Evolutionary conservation across 2,329 filamentous ascomycete genomes (phyloP).

Genomic region (Apiospora malaysiana): DNA sequence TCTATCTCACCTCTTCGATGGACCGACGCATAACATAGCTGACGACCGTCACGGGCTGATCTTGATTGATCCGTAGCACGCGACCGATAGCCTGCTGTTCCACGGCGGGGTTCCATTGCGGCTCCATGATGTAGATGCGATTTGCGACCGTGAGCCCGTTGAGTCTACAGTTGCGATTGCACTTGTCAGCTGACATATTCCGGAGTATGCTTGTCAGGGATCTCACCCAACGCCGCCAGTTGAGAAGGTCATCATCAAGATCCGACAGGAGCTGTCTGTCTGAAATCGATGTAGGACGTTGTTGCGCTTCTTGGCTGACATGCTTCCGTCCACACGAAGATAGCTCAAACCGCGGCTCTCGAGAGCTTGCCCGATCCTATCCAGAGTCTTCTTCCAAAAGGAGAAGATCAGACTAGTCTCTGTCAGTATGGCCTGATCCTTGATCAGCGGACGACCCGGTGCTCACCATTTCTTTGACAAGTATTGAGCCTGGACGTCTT

Average conservation of each 20-base stretch:
- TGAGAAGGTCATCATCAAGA: slow-evolving; percentile 6
- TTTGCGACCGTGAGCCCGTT: neutral
- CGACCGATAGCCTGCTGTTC: slow-evolving; percentile 18
- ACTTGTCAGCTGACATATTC: neutral
- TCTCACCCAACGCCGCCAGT: neutral
- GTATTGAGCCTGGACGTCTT: neutral
- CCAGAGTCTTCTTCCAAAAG: slow-evolving; percentile 16
- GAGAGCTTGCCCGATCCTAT: neutral
- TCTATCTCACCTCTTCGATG: neutral
- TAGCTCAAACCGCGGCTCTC: neutral
- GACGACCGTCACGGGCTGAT: neutral
- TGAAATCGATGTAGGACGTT: neutral
- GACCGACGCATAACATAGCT: neutral
- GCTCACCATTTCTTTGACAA: neutral
- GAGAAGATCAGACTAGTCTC: slow-evolving; percentile 1
- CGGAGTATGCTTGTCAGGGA: neutral
- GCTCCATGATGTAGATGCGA: slow-evolving; percentile 19
- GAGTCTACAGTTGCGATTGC: neutral
- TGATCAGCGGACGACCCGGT: neutral
- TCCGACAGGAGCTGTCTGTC: neutral
- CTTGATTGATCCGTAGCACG: neutral
- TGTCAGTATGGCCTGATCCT: neutral
- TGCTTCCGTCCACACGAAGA: slow-evolving; percentile 10
- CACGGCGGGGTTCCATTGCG: slow-evolving; percentile 18
- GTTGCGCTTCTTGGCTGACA: neutral